Evolutionary conservation across 169 alveolate species (phyloP).

Genomic region (Neospora caninum): DNA sequence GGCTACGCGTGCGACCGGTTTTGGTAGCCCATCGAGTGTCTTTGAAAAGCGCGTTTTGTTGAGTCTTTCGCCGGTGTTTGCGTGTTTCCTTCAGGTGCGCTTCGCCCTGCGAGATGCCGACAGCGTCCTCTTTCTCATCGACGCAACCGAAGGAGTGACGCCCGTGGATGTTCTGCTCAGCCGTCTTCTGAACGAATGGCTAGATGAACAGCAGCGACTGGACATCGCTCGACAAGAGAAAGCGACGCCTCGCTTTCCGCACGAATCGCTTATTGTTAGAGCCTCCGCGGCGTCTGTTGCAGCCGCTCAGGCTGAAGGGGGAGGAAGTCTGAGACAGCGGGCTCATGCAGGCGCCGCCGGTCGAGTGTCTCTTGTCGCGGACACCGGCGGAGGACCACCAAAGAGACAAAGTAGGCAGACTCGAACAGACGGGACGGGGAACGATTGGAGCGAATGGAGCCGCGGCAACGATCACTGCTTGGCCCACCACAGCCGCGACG

Average conservation of each 20-base stretch:
- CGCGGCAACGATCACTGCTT: no score
- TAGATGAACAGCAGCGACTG: not conserved
- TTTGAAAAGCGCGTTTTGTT: no score
- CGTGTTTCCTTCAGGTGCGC: slow-evolving; percentile 35
- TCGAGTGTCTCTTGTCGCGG: not conserved
- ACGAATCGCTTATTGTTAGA: not conserved
- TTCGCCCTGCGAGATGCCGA: slow-evolving; percentile 78
- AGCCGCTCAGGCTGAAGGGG: not conserved
- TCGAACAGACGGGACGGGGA: not conserved
- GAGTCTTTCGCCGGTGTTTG: not conserved
- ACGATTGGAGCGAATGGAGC: not conserved
- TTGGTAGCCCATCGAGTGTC: not conserved
- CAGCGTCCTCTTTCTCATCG: slow-evolving; percentile 80
- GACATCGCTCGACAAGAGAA: not conserved
- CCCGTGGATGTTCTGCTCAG: slow-evolving; percentile 77
- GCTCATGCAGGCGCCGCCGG: not conserved
- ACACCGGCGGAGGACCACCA: not conserved
- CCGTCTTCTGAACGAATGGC: slow-evolving; percentile 59
- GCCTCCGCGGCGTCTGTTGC: slow-evolving; percentile 4
- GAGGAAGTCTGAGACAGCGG: not conserved
- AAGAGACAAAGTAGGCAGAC: not conserved
- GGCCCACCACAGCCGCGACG: no score
- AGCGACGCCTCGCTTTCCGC: not conserved
- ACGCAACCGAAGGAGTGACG: slow-evolving; percentile 82
- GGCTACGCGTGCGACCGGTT: not conserved